Percentiles rank a stretch among this genome's conserved stretches.
phyloP scores from a whole-genome alignment of 345 rosid species.

The Rhizophora apiculata region DNA sequence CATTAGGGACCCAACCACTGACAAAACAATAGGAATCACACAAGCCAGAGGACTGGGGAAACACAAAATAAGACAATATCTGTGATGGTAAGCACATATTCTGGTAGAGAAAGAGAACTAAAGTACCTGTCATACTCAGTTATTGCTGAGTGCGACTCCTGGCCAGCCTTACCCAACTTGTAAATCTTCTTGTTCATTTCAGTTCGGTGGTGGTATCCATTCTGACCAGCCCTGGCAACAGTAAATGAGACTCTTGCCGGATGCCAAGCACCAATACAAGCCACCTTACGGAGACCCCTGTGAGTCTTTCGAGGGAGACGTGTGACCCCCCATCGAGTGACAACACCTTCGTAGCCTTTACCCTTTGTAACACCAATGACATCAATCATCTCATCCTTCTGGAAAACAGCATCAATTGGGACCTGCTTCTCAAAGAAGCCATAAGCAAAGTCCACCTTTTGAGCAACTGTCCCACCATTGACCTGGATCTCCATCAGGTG shows the following conservation, averaged over 20 bases:
- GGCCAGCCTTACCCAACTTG: slow-evolving; percentile 65
- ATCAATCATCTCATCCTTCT: slow-evolving; percentile 87
- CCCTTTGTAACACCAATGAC: slow-evolving; percentile 86
- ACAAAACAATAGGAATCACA: no score
- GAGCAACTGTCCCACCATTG: slow-evolving; percentile 72
- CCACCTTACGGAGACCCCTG: slow-evolving; percentile 89
- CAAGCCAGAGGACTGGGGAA: no score
- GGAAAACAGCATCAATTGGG: slow-evolving; percentile 73
- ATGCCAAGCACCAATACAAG: slow-evolving; percentile 97
- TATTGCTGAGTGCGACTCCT: slow-evolving; percentile 58
- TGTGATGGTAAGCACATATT: no score
- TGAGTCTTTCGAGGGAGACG: slow-evolving; percentile 91
- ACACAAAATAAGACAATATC: no score
- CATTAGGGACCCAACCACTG: no score
- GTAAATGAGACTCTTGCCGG: slow-evolving; percentile 93
- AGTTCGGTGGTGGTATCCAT: slow-evolving; percentile 92
- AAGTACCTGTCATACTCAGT: slow-evolving; percentile 75
- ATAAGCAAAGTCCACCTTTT: slow-evolving; percentile 76
- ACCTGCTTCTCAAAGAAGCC: slow-evolving; percentile 81
- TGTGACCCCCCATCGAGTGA: slow-evolving; percentile 92
- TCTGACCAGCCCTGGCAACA: slow-evolving; percentile 94
- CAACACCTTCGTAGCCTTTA: slow-evolving; percentile 89
- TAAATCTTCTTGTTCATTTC: slow-evolving; percentile 86
- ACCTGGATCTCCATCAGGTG: slow-evolving; percentile 88
- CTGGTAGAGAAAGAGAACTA: no score